Base-by-base conservation (phyloP, 805 yeast genomes). In the Saccharomycopsis schoenii region DNA sequence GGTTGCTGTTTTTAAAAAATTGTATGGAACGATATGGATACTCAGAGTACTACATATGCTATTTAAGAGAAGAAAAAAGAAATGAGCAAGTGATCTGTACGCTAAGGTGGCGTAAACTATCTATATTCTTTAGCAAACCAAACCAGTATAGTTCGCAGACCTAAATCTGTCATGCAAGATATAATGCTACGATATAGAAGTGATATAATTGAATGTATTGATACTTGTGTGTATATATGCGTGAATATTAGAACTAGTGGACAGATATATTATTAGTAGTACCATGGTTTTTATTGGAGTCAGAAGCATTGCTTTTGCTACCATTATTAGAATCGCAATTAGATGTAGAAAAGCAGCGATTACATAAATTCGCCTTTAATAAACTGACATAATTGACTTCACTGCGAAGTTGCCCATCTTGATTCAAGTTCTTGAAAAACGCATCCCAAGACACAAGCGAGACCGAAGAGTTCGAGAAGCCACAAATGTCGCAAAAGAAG, bases 401-500 rank as follows among this genome's bases (percentile, higher is more conserved):
- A 6, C 29, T 54, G 47, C 47, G 56, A 34, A 59, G 58, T 17
- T 61, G 55, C 54, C 25, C 56, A 19, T 25, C 56, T 9, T 55
- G 50, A 55, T 60, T 55, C 55, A 62, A 58, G 42, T 62, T 51
- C 19, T 29, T 39, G 39, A 62, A 39, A 14, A 62, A 40, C 12
- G 55, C 5, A 10, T 17, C 19, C 64, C 64, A 62, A 15, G 58
- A 57, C 6, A 42, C 36, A 39, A 37, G 41, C 8, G 34, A 25
- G 47, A 51, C 19, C 4, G 29, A 39, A 21, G 41, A 19, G 47
- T 29, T 39, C n/a, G 52, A 29, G 41, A 56, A 25, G 12, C 52
- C 54, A 56, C 25, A 21, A 51, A 50, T 15, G 50, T 47, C 52
- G 9, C 52, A 47, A 70, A 58, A 70, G 68, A 12, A 73, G 65